phyloP scores from a whole-genome alignment of 441 rosid genomes.

The Gossypium gossypioides region DNA sequence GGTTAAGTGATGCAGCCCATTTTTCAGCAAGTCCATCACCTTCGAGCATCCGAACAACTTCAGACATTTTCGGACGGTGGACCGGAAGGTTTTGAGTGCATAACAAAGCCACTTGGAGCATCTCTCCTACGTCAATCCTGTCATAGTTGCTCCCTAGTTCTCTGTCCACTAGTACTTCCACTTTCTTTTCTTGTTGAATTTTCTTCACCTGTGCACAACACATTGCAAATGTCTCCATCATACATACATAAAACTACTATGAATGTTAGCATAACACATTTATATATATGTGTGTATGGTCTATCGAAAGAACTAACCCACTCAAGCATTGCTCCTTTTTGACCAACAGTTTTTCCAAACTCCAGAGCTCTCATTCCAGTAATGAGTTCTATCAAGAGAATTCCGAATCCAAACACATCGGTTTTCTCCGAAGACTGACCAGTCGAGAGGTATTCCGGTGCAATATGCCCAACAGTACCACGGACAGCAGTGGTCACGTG shows the following conservation, averaged over 20 bases:
- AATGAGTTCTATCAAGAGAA: conserved; percentile 76
- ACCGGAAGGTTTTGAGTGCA: conserved; percentile 76
- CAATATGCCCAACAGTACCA: conserved; percentile 88
- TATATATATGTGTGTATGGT: too few relatives aligned
- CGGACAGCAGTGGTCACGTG: conserved; percentile 88
- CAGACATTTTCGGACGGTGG: conserved; percentile 79
- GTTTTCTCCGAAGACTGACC: conserved; percentile 90
- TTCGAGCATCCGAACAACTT: conserved; percentile 83
- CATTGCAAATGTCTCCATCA: conserved; percentile 5
- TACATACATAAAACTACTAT: neutral
- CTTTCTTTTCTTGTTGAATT: conserved; percentile 66
- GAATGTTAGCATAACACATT: too few relatives aligned
- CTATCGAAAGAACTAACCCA: conserved; percentile 44
- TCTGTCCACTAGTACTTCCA: conserved; percentile 57
- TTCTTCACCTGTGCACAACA: conserved; percentile 48
- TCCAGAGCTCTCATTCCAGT: conserved; percentile 86
- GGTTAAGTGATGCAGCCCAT: conserved; percentile 74
- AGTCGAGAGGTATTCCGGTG: conserved; percentile 81
- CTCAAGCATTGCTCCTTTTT: conserved; percentile 85
- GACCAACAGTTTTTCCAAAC: conserved; percentile 64
- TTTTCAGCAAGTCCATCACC: conserved; percentile 85
- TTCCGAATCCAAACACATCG: conserved; percentile 85
- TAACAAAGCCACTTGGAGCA: conserved; percentile 70
- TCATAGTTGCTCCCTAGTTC: conserved; percentile 63
- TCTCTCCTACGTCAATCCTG: conserved; percentile 65